Percentiles rank a stretch among this genome's conserved stretches.
Conservation (phyloP, 129 eudicot species). For the Flaveria ramosissima region DNA sequence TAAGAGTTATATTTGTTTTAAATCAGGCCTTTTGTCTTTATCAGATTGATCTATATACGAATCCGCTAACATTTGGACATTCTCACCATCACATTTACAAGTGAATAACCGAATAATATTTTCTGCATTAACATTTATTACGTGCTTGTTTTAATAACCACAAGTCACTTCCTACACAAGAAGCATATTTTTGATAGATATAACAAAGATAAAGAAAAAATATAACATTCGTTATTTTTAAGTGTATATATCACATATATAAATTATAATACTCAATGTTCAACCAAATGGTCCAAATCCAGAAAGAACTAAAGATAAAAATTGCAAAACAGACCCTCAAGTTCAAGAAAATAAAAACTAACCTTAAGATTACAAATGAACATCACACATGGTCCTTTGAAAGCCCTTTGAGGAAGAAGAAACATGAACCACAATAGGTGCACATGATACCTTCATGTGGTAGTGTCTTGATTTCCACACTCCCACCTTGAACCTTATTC, state of each 20-base stretch:
- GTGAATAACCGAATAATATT: too few species aligned
- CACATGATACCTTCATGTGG: conserved; percentile 54
- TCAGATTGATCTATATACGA: too few species aligned
- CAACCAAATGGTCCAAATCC: conserved; percentile 1
- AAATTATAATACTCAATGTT: conserved; percentile 24
- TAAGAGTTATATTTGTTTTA: too few species aligned
- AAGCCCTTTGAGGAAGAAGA: conserved; percentile 43
- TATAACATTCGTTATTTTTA: neutral
- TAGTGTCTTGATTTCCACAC: conserved; percentile 57
- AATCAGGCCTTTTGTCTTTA: too few species aligned
- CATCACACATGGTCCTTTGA: conserved; percentile 49
- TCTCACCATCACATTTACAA: too few species aligned
- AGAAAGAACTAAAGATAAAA: neutral
- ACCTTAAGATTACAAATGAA: conserved; percentile 39
- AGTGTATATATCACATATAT: conserved; percentile 28
- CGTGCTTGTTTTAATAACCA: too few species aligned
- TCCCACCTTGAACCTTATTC: conserved; percentile 73
- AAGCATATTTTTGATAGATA: neutral
- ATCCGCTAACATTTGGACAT: too few species aligned
- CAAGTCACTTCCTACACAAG: too few species aligned
- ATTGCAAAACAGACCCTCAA: conserved; percentile 15
- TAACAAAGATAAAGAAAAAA: neutral
- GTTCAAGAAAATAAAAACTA: conserved; percentile 15
- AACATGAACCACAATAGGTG: conserved; percentile 45
- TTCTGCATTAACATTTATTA: too few species aligned